phyloP scores from a whole-genome alignment of 192 early-diverging fungal genomes.

The Lobosporangium transversale region DNA sequence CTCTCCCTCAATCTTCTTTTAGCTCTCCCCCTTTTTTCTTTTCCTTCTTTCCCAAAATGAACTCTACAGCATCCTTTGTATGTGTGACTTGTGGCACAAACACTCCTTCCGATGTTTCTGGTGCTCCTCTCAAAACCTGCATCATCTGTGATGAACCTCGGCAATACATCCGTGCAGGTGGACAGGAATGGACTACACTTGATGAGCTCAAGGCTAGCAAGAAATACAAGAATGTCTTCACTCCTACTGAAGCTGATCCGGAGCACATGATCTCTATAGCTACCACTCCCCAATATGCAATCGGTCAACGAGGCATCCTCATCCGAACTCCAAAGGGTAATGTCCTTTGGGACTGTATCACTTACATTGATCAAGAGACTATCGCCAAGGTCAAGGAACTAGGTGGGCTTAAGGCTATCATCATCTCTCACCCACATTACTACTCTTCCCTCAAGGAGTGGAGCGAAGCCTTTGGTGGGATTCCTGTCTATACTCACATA shows the following conservation, averaged over 20 bases:
- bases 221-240: conserved; percentile 34
- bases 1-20: neutral
- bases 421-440: conserved; percentile 49
- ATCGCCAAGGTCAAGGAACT: conserved; percentile 22
- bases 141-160: conserved; percentile 45
- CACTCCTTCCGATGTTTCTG: conserved; percentile 5
- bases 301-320: conserved; percentile 38
- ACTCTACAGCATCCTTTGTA: conserved; percentile 15
- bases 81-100: conserved; percentile 43
- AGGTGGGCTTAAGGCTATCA: conserved; percentile 38
- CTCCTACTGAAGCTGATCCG: conserved; percentile 23
- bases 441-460: conserved; percentile 38
- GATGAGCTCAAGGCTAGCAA: conserved; percentile 7
- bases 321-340: conserved; percentile 36
- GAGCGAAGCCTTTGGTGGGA: conserved; percentile 37
- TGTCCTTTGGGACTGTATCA: conserved; percentile 51
- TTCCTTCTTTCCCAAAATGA: conserved; percentile 5
- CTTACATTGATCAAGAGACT: conserved; percentile 41
- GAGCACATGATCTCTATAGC: conserved; percentile 31
- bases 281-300: conserved; percentile 27
- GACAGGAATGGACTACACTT: conserved; percentile 46
- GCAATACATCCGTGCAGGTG: conserved; percentile 27
- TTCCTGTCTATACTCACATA: conserved; percentile 35
- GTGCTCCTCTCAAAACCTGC: conserved; percentile 13
- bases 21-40: neutral